Evolutionary conservation across 257 asterid species (phyloP).

Genomic region (Prunella vulgaris): DNA sequence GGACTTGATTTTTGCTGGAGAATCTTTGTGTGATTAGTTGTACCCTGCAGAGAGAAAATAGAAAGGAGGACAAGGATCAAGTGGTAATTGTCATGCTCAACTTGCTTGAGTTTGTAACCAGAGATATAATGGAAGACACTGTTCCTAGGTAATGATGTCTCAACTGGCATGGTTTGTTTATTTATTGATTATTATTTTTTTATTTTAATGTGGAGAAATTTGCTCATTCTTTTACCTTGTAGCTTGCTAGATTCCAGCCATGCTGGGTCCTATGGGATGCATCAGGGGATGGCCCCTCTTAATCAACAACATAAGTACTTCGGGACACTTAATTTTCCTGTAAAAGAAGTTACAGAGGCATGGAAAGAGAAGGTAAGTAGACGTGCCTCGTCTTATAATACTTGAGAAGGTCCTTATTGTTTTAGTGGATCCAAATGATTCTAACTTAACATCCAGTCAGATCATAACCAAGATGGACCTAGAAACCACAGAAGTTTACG

Average conservation of each 20-base stretch:
- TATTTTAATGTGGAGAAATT: slow-evolving; percentile 18
- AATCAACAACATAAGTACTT: slow-evolving; percentile 60
- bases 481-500: not conserved
- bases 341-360: slow-evolving; percentile 73
- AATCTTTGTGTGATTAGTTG: slow-evolving; percentile 8
- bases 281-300: slow-evolving; percentile 71
- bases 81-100: slow-evolving; percentile 86
- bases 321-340: slow-evolving; percentile 70
- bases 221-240: slow-evolving; percentile 23
- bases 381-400: not conserved
- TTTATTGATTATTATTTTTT: too few relatives aligned
- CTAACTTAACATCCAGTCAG: not conserved
- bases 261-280: slow-evolving; percentile 62
- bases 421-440: not conserved
- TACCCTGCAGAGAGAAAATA: slow-evolving; percentile 69
- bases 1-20: slow-evolving; percentile 6
- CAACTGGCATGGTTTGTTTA: slow-evolving; percentile 20
- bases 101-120: slow-evolving; percentile 92
- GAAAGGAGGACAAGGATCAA: slow-evolving; percentile 75
- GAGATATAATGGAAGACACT: slow-evolving; percentile 86
- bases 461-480: not conserved
- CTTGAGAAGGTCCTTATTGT: not conserved
- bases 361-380: slow-evolving; percentile 88
- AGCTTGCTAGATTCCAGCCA: slow-evolving; percentile 79
- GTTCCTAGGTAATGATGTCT: slow-evolving; percentile 55